phyloP scores from a whole-genome alignment of 108 stramenopile species.

The Fistulifera solaris region DNA sequence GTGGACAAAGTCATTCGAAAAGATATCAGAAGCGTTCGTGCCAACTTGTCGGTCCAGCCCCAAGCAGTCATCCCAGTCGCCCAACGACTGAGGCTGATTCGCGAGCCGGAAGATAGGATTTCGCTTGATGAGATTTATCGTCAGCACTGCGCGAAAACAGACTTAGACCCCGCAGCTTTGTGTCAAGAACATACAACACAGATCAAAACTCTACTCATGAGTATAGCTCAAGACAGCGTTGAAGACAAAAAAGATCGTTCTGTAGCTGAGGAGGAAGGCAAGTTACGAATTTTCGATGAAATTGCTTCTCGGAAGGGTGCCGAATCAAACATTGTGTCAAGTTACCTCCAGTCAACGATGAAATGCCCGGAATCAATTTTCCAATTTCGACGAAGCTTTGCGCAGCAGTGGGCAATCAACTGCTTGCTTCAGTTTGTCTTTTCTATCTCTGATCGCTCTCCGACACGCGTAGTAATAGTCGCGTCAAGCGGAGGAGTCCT shows the following conservation, averaged over 20 bases:
- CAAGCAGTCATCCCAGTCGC: conserved; percentile 76
- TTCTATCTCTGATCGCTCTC: conserved; percentile 61
- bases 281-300: conserved; percentile 35
- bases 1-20: conserved; percentile 54
- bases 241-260: conserved; percentile 6
- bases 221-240: conserved; percentile 15
- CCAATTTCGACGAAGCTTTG: conserved; percentile 64
- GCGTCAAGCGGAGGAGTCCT: conserved; percentile 37
- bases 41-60: conserved; percentile 52
- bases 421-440: conserved; percentile 77
- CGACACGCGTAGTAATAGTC: conserved; percentile 54
- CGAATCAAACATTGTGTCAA: conserved; percentile 24
- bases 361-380: conserved; percentile 42
- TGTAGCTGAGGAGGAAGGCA: conserved; percentile 39
- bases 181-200: conserved; percentile 5
- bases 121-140: conserved; percentile 53
- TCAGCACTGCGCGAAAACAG: not conserved
- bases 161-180: not conserved
- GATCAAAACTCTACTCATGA: conserved; percentile 8
- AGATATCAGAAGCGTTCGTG: conserved; percentile 42
- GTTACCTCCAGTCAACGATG: conserved; percentile 29
- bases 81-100: conserved; percentile 70
- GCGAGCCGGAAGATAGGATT: conserved; percentile 36
- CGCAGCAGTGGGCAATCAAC: conserved; percentile 61
- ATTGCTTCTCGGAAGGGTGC: conserved; percentile 9